Evolutionary conservation across 2,329 filamentous ascomycete species (phyloP).

Genomic region (Pseudofabraea citricarpa): DNA sequence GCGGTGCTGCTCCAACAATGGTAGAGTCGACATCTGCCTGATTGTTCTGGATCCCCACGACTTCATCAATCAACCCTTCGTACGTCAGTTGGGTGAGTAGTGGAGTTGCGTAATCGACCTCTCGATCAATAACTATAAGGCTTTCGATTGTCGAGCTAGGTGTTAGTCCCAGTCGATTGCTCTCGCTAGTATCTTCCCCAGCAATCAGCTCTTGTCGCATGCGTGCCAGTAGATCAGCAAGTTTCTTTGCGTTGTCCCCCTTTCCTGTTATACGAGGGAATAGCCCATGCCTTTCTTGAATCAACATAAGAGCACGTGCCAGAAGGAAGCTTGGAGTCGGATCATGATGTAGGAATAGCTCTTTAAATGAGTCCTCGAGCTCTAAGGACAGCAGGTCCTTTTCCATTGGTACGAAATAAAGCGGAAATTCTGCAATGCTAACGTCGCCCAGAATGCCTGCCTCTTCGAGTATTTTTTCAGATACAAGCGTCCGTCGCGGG

Average conservation of each 20-base stretch:
- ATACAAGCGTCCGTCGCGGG: slow-evolving; percentile 84
- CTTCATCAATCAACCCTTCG: slow-evolving; percentile 90
- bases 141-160: slow-evolving; percentile 87
- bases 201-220: slow-evolving; percentile 89
- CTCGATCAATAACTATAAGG: slow-evolving; percentile 89
- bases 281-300: slow-evolving; percentile 86
- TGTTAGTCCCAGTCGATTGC: slow-evolving; percentile 61
- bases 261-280: slow-evolving; percentile 95
- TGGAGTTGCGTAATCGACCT: slow-evolving; percentile 88
- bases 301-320: slow-evolving; percentile 87
- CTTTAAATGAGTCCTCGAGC: slow-evolving; percentile 78
- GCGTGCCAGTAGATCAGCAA: slow-evolving; percentile 80
- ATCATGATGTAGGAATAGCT: slow-evolving; percentile 87
- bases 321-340: slow-evolving; percentile 85
- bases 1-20: slow-evolving; percentile 71
- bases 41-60: slow-evolving; percentile 87
- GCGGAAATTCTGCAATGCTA: slow-evolving; percentile 78
- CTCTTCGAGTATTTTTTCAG: slow-evolving; percentile 87
- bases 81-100: slow-evolving; percentile 95
- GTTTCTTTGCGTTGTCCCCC: slow-evolving; percentile 84
- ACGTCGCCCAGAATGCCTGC: slow-evolving; percentile 90
- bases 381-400: slow-evolving; percentile 89
- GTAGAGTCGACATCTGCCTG: slow-evolving; percentile 90
- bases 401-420: slow-evolving; percentile 89
- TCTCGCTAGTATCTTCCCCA: slow-evolving; percentile 66